Percentiles rank a stretch among this genome's conserved stretches.
phyloP scores from a whole-genome alignment of 2,329 filamentous ascomycete species.

The Thyridium curvatum region DNA sequence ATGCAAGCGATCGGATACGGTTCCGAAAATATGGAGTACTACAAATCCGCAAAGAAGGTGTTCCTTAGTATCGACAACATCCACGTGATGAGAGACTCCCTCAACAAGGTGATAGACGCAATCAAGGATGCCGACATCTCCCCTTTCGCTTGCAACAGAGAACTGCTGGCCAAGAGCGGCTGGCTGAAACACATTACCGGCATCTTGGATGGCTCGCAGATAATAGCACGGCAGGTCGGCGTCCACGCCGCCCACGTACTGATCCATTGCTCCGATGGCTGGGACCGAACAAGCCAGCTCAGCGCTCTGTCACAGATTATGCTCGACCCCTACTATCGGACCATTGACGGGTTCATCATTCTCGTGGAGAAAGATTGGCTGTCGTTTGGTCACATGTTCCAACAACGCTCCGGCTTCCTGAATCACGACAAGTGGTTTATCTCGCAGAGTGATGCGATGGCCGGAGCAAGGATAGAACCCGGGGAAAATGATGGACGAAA shows the following conservation, averaged over 20 bases:
- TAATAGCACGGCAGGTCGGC: slow-evolving; percentile 83
- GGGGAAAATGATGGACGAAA: slow-evolving; percentile 54
- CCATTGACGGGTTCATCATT: slow-evolving; percentile 88
- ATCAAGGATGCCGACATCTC: slow-evolving; percentile 90
- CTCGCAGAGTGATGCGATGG: slow-evolving; percentile 74
- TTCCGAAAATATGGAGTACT: slow-evolving; percentile 97
- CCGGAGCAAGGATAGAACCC: slow-evolving; percentile 54
- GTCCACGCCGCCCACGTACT: slow-evolving; percentile 91
- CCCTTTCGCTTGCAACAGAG: slow-evolving; percentile 72
- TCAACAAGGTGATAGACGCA: slow-evolving; percentile 81
- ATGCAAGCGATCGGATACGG: slow-evolving; percentile 92
- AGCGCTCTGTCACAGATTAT: slow-evolving; percentile 88
- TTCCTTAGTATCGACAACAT: slow-evolving; percentile 98
- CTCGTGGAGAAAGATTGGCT: slow-evolving; percentile 97
- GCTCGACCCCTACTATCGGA: slow-evolving; percentile 92
- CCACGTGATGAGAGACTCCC: slow-evolving; percentile 90
- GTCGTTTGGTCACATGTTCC: slow-evolving; percentile 96
- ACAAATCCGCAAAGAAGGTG: slow-evolving; percentile 83
- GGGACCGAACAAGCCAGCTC: slow-evolving; percentile 94
- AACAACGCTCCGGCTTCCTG: slow-evolving; percentile 80
- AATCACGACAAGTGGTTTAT: slow-evolving; percentile 93
- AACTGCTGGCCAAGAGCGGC: slow-evolving; percentile 73
- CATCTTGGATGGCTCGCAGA: slow-evolving; percentile 74
- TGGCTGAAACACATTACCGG: slow-evolving; percentile 88
- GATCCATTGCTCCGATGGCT: slow-evolving; percentile 97